A percentile compares a stretch with the other conserved stretches of the same genome.
Conservation (phyloP, 2,329 filamentous ascomycete species). For the Emmonsia crescens region DNA sequence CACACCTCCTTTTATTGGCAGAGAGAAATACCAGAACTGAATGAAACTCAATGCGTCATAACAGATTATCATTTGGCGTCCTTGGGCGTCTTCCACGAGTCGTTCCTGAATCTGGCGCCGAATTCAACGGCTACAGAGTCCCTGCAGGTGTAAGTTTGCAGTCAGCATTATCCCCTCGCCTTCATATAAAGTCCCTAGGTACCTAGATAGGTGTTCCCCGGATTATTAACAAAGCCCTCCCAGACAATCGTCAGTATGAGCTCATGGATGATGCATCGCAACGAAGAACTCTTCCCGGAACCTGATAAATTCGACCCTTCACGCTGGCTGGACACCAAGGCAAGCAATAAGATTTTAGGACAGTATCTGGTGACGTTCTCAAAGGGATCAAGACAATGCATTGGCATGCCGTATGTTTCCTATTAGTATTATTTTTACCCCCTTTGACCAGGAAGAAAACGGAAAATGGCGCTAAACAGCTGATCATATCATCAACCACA, state of each 20-base stretch:
- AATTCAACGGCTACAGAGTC: slow-evolving; percentile 24
- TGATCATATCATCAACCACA: not conserved
- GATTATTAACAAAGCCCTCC: not conserved
- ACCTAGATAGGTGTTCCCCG: not conserved
- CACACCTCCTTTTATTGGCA: not conserved
- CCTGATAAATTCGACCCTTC: not conserved
- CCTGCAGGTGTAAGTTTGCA: slow-evolving; percentile 19
- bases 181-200: not conserved
- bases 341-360: not conserved
- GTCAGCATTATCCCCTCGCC: not conserved
- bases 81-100: slow-evolving; percentile 25
- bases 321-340: not conserved
- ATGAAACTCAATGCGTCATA: not conserved
- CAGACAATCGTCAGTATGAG: not conserved
- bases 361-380: not conserved
- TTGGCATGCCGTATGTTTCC: not conserved
- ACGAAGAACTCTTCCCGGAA: not conserved
- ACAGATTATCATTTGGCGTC: slow-evolving; percentile 23
- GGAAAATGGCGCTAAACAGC: not conserved
- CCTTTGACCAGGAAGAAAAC: too few relatives aligned
- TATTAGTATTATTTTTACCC: too few relatives aligned
- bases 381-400: not conserved
- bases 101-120: slow-evolving; percentile 21
- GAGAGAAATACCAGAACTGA: not conserved
- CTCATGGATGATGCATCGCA: not conserved